Evolutionary conservation across 1,284 basidiomycete genomes (phyloP), one percentile per base, ranked within the genome.

Genomic region (Pseudozyma pruni): DNA sequence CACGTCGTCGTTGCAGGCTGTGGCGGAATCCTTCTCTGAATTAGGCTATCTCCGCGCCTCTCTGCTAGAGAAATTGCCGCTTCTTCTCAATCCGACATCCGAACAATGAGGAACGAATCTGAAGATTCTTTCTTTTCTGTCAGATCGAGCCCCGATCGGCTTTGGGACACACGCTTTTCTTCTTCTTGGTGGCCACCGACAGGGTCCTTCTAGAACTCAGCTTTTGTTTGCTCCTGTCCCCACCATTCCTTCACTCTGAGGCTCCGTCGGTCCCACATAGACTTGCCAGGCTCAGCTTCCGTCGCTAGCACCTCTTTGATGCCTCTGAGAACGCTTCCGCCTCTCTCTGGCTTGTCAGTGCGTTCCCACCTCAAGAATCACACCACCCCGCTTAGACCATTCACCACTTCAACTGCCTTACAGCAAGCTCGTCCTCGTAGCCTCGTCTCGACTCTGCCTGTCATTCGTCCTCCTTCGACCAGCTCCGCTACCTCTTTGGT

Each of bases 281-380:
- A 29, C 27, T 46, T 43, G 40, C 20, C 33, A 22, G 35, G 37
- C 10, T 33, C 25, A 33, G 16, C 35, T 11, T 31, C 29, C 37
- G 27, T 20, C 33, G 20, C 42, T 22, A 16, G 17, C 27, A 13
- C 23, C 46, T 25, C 43, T 47, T 66, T 66, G 55, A 66, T 66
- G 62, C 62, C 51, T 58, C 33, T 55, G 42, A 47, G 47, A 45
- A 55, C 33, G 22, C 51, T 47, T 4, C 41, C 47, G 39, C 38
- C 42, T 14, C 38, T 58, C 34, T 38, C 45, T 39, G 62, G 62
- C 51, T 59, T 55, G 56, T 58, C 55, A 66, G 51, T 51, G 46
- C 51, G 40, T 49, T 51, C 32, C 11, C 10, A 4, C 22, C 29
- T 33, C 8, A 59, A 38, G 27, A 55, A 46, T 47, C 32, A 43